A percentile compares a stretch with the other conserved stretches of the same genome.
Evolutionary conservation across 331 rosid genomes (phyloP).

Genomic region (Quercus lobata): DNA sequence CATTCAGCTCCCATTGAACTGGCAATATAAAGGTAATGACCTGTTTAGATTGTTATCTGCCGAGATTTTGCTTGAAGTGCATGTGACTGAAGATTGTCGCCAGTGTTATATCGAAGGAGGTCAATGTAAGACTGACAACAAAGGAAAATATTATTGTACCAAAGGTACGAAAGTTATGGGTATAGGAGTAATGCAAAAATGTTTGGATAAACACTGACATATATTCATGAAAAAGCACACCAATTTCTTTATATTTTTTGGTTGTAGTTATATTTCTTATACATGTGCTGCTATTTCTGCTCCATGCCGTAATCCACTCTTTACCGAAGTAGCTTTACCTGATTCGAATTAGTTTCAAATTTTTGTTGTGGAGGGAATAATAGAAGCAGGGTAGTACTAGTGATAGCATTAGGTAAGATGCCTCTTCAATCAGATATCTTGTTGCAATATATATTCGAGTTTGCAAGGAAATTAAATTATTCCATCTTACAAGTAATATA

Average conservation of each 20-base stretch:
- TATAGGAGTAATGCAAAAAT: neutral
- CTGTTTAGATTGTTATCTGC: neutral
- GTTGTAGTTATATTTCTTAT: neutral
- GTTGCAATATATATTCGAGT: too few relatives aligned
- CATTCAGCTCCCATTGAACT: slow-evolving; percentile 5
- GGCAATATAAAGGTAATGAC: neutral
- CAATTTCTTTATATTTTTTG: neutral
- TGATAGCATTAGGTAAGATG: too few relatives aligned
- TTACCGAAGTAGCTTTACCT: too few relatives aligned
- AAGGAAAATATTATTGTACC: neutral
- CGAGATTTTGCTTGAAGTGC: fast-evolving
- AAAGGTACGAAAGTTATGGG: slow-evolving; percentile 9
- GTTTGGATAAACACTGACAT: neutral
- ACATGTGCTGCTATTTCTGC: neutral
- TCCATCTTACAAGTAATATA: too few relatives aligned
- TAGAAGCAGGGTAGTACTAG: too few relatives aligned
- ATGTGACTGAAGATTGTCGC: neutral
- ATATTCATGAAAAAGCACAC: neutral
- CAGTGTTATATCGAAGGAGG: neutral
- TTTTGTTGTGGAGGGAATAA: too few relatives aligned
- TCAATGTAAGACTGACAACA: slow-evolving; percentile 5
- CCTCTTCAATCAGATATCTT: too few relatives aligned
- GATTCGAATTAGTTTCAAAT: too few relatives aligned
- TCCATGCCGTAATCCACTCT: too few relatives aligned
- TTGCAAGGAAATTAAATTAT: too few relatives aligned